Evolutionary conservation across 2,329 filamentous ascomycete species (phyloP), one percentile per base, ranked within the genome.

Genomic region (Coniochaeta sp.): DNA sequence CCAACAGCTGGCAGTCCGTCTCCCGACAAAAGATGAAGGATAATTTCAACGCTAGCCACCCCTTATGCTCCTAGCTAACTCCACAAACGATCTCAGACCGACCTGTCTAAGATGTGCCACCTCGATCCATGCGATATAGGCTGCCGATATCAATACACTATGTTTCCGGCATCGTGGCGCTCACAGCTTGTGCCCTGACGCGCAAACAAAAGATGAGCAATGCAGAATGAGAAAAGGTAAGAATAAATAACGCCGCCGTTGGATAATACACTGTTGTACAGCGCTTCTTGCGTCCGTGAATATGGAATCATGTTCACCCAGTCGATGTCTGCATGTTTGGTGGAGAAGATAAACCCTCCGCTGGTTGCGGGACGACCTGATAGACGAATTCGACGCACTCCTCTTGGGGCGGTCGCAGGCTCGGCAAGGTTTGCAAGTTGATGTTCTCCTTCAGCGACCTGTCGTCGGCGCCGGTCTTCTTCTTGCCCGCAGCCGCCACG

Each of bases 401-500:
- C 47, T 52, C 26, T 24, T 26, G 47, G 7, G 47, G 24, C 22
- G 47, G 47, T 4, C 47, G 47, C 24, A 52, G 26, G 26, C 24
- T 52, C 24, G 47, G 47, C 47, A 52, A 26, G 22, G 5, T 9
- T 4, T 14, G 22, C 14, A 52, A n/a, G 26, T 52, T 30, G 10
- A 52, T n/a, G 47, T 52, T 52, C 24, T 52, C 47, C 24, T 52
- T 52, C 1, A 52, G 22, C 1, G 22, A 30, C 47, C 47, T 26
- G 26, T 52, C 47, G 12, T 24, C 42, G 6, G 24, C 42, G 3
- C 30, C n/a, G 47, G 16, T 12, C 14, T 52, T 30, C n/a, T 52
- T 52, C 47, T 52, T 52, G 22, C 60, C 65, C n/a, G 64, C 70
- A 3, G 69, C 56, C 32, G 66, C 65, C 17, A 68, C 70, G 47